These are phyloP conservation scores for Rhynchospora pubera DNA, from an alignment of 176 grass and related monocot species.

Conservation along the genomic window DNA sequence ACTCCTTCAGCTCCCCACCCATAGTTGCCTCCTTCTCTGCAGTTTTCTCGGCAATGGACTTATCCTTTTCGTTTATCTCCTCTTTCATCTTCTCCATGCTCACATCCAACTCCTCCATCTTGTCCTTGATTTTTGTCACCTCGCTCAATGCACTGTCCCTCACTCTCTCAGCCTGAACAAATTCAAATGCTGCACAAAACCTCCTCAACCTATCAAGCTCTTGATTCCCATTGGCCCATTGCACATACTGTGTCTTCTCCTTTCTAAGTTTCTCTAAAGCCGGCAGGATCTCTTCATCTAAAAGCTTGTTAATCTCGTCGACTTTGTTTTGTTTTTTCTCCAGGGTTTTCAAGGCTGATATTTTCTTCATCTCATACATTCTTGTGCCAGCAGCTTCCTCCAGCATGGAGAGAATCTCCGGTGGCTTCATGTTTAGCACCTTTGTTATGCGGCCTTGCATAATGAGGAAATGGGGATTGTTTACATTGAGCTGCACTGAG, in stretches of 20 bases:
- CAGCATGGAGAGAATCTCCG: slow-evolving; percentile 94
- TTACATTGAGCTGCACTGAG: slow-evolving; percentile 94
- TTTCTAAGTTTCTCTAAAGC: slow-evolving; percentile 95
- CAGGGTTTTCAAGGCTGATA: slow-evolving; percentile 81
- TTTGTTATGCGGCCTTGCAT: slow-evolving; percentile 99
- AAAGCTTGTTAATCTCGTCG: slow-evolving; percentile 88
- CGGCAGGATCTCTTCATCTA: slow-evolving; percentile 85
- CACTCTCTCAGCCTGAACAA: slow-evolving; percentile 67
- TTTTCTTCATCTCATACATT: slow-evolving; percentile 99
- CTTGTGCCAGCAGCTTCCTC: slow-evolving; percentile 97
- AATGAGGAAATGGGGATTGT: slow-evolving; percentile 97
- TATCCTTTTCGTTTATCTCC: slow-evolving; percentile 71
- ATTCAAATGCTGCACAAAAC: slow-evolving; percentile 89
- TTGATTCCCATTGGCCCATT: slow-evolving; percentile 87
- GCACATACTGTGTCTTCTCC: slow-evolving; percentile 83
- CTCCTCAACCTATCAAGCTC: slow-evolving; percentile 74
- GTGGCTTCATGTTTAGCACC: slow-evolving; percentile 94
- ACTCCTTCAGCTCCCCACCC: slow-evolving; percentile 61
- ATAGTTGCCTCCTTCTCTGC: slow-evolving; percentile 74
- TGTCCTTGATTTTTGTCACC: slow-evolving; percentile 43
- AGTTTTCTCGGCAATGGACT: slow-evolving; percentile 47
- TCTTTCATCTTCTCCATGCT: slow-evolving; percentile 49
- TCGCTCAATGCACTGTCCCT: slow-evolving; percentile 51
- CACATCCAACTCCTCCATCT: slow-evolving; percentile 66
- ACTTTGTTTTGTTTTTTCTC: slow-evolving; percentile 99